Evolutionary conservation across 352 stramenopile genomes (phyloP).

Genomic region (Globisporangium camurandrum): DNA sequence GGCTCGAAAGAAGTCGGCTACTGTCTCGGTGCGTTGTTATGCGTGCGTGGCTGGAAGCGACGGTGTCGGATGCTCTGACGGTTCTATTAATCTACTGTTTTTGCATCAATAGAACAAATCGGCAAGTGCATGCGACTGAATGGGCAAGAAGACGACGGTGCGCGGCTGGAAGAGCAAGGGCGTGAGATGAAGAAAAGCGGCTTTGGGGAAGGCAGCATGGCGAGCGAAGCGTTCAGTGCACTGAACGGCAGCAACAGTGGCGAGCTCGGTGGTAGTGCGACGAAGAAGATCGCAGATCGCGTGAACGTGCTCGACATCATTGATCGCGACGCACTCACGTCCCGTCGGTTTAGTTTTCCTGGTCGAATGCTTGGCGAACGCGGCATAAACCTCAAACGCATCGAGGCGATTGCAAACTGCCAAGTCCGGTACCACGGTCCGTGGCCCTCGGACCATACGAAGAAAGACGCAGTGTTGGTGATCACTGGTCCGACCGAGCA

Average conservation of each 20-base stretch:
- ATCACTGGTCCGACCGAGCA: slow-evolving; percentile 12
- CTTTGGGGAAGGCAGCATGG: slow-evolving; percentile 18
- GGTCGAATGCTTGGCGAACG: slow-evolving; percentile 54
- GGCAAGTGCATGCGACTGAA: slow-evolving; percentile 58
- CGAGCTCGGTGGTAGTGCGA: slow-evolving; percentile 4
- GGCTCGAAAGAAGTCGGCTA: slow-evolving; percentile 71
- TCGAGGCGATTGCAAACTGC: slow-evolving; percentile 30
- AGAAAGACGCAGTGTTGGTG: slow-evolving; percentile 8
- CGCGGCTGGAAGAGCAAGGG: slow-evolving; percentile 38
- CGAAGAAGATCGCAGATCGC: slow-evolving; percentile 14
- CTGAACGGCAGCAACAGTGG: slow-evolving; percentile 1
- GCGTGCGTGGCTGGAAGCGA: not conserved
- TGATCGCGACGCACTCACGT: slow-evolving; percentile 26
- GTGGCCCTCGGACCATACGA: slow-evolving; percentile 6
- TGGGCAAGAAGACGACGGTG: slow-evolving; percentile 58
- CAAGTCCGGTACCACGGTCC: slow-evolving; percentile 17
- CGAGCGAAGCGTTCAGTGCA: slow-evolving; percentile 3
- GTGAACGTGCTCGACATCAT: slow-evolving; percentile 27
- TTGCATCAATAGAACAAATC: slow-evolving; percentile 58
- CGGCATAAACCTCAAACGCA: slow-evolving; percentile 56
- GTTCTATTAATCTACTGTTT: not conserved
- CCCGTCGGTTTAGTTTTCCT: slow-evolving; percentile 56
- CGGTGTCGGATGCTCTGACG: too few species aligned
- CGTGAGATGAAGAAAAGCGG: slow-evolving; percentile 57
- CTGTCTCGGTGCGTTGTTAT: slow-evolving; percentile 44